Evolutionary conservation across 1,139 yeast species (phyloP), one percentile per base, ranked within the genome.

Genomic region (Saccharomyces hybrid): DNA sequence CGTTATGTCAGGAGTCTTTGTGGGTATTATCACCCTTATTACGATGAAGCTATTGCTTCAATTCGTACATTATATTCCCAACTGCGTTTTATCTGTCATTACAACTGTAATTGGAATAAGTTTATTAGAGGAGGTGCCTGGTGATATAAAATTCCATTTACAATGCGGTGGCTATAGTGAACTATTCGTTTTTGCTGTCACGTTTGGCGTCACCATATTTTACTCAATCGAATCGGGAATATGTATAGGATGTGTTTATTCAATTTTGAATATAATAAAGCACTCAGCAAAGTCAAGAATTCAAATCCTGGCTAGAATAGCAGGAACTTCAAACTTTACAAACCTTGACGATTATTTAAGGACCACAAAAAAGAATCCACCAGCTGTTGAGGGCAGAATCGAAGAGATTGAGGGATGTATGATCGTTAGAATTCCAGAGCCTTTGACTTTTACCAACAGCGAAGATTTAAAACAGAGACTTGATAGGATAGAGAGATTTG

Each of bases 201-300:
- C 97, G 0, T 80, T 90, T 2, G 49, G 78, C 3, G 80, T 88
- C 2, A 89, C 98, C 0, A 67, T 90, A 44, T 82, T 86, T 63
- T 86, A 86, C 70, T 89, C 97, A 0, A 85, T 91, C 67, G 96
- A 91, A 68, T 82, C 88, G 13, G 99, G 99, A 1, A 88, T 93
- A 54, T 83, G 87, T 1, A 80, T 89, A 29, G 99, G 99, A 0
- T 83, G 88, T 31, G 79, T 83, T 0, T 87, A 88, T 61, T 89
- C 95, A 53, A 73, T 93, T 42, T 76, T 91, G 44, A 75, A 95
- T 56, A 93, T 93, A 7, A 81, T 93, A 47, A 86, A 82, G 62
- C 93, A 90, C 68, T 86, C 97, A 1, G 86, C 97, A 0, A 78
- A 82, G 59, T 91, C 97, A 1, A 77, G 97, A 59, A 90, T 93